Conservation (phyloP, 1,284 basidiomycete genomes). For the Heterobasidion irregulare region DNA sequence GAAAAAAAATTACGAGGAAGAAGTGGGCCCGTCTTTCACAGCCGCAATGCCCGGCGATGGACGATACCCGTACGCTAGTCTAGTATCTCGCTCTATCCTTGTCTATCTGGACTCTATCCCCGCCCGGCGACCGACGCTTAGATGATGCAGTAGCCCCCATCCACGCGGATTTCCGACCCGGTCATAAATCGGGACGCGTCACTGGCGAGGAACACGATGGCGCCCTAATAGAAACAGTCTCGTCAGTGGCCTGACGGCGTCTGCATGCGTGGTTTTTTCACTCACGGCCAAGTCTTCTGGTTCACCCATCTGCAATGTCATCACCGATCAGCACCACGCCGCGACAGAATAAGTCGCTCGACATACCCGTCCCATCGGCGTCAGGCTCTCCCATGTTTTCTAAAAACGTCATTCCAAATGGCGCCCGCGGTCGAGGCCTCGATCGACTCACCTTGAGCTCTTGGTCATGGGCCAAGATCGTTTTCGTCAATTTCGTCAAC, state of each 20-base stretch:
- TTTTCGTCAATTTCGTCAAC: conserved; percentile 80
- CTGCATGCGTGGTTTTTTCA: background rate
- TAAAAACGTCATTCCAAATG: conserved; percentile 19
- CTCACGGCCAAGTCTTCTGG: conserved; percentile 67
- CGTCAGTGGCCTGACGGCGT: background rate
- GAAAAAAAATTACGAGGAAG: no score
- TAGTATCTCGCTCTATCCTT: background rate
- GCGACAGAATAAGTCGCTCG: background rate
- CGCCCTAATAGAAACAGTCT: conserved; percentile 42
- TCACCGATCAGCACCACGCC: conserved; percentile 4
- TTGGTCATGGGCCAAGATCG: conserved; percentile 64
- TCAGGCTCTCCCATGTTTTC: conserved; percentile 86
- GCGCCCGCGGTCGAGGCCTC: background rate
- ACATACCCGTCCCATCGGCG: conserved; percentile 80
- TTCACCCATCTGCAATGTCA: conserved; percentile 59
- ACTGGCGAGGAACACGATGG: conserved; percentile 78
- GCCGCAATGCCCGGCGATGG: no score
- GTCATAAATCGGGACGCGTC: conserved; percentile 86
- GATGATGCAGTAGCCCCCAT: conserved; percentile 76
- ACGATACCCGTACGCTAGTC: no score
- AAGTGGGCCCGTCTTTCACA: no score
- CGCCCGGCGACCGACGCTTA: background rate
- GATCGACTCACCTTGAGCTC: conserved; percentile 54
- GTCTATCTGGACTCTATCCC: background rate
- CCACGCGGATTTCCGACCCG: conserved; percentile 76